Base-by-base conservation (phyloP, 257 asterid genomes). In the Solanum verrucosum region DNA sequence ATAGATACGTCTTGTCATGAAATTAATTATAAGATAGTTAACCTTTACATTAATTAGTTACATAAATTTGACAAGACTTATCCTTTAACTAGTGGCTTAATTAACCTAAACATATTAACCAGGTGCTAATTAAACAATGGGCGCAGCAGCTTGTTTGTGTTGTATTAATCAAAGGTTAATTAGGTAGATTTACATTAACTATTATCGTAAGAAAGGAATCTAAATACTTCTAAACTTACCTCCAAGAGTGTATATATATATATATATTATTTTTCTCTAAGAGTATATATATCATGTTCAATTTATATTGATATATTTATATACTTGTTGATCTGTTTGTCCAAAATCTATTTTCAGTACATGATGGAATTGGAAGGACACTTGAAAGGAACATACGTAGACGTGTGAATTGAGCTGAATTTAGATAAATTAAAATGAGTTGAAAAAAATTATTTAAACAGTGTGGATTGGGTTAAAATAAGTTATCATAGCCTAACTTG, bases 341-440 rank as follows among this genome's bases (percentile, higher is more conserved):
- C n/a, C 78, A 71, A 31, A 72, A 33, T 60, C 93, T 96, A 3
- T 93, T 94, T 49, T 96, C 96, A 29, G 95, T 96, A 49, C 96
- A 95, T 31, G 96, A 96, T 87, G 98, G 97, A 0, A 77, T 90
- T 4, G 97, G 95, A 33, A 90, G 99, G 88, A 95, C 98, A 49
- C 93, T 96, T 3, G 95, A 95, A 82, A 98, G 98, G 6, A 94
- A 98, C 3, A 5, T 1, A 49, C 3, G 8, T 16, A 52, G 23
- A 89, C 7, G 4, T n/a, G 34, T 2, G 37, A 0, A 5, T 68
- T 27, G 74, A 68, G 13, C 6, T 27, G 21, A 68, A 68, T 68
- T 5, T 27, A 68, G 4, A 3, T 0, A 15, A 65, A 11, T n/a
- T 68, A 68, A 25, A 68, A 27, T 13, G 21, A 7, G 35, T 13